Percentiles rank a stretch among this genome's conserved stretches.
Conservation (phyloP, 192 early-diverging fungal genomes). For the Coemansia sp. region DNA sequence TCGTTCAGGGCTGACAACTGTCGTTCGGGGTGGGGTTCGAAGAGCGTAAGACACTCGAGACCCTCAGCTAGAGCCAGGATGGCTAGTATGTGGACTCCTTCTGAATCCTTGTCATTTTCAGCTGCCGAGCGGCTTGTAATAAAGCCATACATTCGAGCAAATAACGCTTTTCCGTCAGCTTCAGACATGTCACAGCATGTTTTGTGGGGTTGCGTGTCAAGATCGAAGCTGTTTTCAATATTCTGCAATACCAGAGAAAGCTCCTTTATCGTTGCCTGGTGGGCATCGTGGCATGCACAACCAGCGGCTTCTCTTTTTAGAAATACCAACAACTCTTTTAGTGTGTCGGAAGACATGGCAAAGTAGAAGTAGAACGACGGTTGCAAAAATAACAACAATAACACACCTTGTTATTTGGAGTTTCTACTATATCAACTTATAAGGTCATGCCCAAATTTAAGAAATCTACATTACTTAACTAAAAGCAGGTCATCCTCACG, state of each 20-base stretch:
- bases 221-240: background rate
- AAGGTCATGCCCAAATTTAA: background rate
- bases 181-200: background rate
- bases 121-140: constrained; percentile 6
- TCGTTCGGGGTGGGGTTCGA: background rate
- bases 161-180: background rate
- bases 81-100: constrained; percentile 15
- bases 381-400: background rate
- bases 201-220: background rate
- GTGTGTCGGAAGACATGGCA: background rate
- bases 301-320: background rate
- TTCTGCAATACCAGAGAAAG: background rate
- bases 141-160: background rate
- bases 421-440: background rate
- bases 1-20: constrained; percentile 15
- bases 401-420: too few relatives aligned
- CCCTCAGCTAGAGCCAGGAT: constrained; percentile 21
- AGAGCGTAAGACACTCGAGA: constrained; percentile 6
- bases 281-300: background rate
- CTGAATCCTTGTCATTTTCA: constrained; percentile 10
- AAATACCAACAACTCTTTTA: background rate
- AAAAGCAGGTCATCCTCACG: background rate
- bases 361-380: background rate
- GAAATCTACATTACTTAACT: background rate
- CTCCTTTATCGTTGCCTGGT: background rate